A percentile compares a stretch with the other conserved stretches of the same genome.
These are phyloP conservation scores for Tripterygium wilfordii DNA, from an alignment of 177 flowering plant genomes.

Conservation along the genomic window DNA sequence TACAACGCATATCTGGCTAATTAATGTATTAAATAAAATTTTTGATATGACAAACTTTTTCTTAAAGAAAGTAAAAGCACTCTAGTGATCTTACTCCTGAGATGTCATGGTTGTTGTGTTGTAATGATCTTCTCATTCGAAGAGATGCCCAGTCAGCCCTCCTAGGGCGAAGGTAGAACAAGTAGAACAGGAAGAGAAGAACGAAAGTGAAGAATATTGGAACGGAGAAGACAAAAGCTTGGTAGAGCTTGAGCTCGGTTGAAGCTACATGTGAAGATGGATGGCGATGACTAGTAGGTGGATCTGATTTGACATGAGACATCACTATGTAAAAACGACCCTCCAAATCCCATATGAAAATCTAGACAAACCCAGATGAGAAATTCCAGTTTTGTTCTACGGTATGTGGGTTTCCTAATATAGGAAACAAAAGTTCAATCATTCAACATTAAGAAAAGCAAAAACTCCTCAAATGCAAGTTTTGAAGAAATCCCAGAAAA, in stretches of 20 bases:
- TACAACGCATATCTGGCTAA: too few relatives aligned
- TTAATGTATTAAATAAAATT: too few relatives aligned
- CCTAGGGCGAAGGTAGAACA: slow-evolving; percentile 66
- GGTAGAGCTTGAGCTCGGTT: slow-evolving; percentile 55
- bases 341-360: too few relatives aligned
- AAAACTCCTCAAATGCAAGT: background rate
- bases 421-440: background rate
- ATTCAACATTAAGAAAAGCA: background rate
- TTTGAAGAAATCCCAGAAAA: slow-evolving; percentile 1
- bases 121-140: slow-evolving; percentile 39
- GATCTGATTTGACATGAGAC: background rate
- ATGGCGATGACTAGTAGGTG: background rate
- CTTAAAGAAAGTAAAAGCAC: too few relatives aligned
- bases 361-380: too few relatives aligned
- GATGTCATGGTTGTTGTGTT: slow-evolving; percentile 10
- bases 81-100: slow-evolving; percentile 36
- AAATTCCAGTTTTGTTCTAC: too few relatives aligned
- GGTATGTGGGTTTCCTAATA: too few relatives aligned
- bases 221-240: slow-evolving; percentile 63
- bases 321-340: background rate
- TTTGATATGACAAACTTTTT: too few relatives aligned
- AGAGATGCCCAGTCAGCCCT: slow-evolving; percentile 64
- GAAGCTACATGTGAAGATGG: slow-evolving; percentile 13
- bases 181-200: slow-evolving; percentile 62
- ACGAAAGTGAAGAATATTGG: slow-evolving; percentile 68